Evolutionary conservation across 192 early-diverging fungal genomes (phyloP), one percentile per base, ranked within the genome.

Genomic region (Backusella australiensis): DNA sequence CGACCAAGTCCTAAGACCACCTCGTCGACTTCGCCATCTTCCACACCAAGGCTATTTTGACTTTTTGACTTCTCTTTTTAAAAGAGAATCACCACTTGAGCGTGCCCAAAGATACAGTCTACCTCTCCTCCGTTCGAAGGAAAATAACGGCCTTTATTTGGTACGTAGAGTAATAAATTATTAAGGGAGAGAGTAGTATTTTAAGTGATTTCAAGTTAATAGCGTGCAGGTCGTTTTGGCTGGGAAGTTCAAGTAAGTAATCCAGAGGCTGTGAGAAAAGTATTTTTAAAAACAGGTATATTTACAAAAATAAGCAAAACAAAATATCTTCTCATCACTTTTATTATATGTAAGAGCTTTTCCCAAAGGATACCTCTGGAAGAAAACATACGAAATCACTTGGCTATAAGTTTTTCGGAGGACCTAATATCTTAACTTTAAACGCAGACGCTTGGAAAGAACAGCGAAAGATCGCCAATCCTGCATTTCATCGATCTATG

Each of bases 401-500:
- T 8, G 53, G 53, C 23, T 56, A 56, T 56, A 56, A 56, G 7
- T 56, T 56, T 11, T 39, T 78, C 44, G 72, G 68, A 6, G 68
- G 68, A 3, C 68, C 68, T 23, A 69, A 69, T 39, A 34, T 69
- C 7, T 3, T 69, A 1, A 38, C 38, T 2, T 12, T 39, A n/a
- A 69, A 34, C 8, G 68, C 19, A 9, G 7, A 34, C 1, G 35
- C 35, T 7, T 69, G 68, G 68, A 69, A 69, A 35, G 68, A 34
- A 23, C 68, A 69, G 36, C 36, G 68, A 38, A 69, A 38, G 67
- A 69, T 75, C 35, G 74, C 74, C 23, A 75, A 74, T 23, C 73
- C 78, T 36, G 78, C 78, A 14, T 79, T 79, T 38, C 78, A 79
- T 59, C 73, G 78, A 69, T 67, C 73, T 2, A 70, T 75, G 67